Evolutionary conservation across 2,329 filamentous ascomycete genomes (phyloP).

Genomic region (Exophiala sp.): DNA sequence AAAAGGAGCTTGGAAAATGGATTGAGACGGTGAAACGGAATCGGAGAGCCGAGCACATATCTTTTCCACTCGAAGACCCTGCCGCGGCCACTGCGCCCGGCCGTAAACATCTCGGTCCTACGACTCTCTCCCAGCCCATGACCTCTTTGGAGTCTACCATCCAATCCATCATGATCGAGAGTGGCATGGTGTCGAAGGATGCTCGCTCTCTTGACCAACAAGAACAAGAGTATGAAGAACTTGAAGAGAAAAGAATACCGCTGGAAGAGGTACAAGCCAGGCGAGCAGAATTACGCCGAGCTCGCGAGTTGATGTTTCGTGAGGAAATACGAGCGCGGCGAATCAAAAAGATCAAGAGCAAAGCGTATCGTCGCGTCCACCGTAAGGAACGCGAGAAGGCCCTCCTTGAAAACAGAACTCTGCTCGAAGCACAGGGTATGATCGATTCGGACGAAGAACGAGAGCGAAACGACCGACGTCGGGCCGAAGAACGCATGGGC

Average conservation of each 20-base stretch:
- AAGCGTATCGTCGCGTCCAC: constrained; percentile 86
- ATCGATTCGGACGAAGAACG: constrained; percentile 59
- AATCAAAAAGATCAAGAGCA: constrained; percentile 99
- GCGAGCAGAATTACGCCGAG: constrained; percentile 66
- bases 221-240: constrained; percentile 62
- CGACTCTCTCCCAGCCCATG: constrained; percentile 54
- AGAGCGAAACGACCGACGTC: constrained; percentile 62
- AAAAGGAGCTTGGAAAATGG: constrained; percentile 85
- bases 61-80: constrained; percentile 76
- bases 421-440: constrained; percentile 53
- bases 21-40: constrained; percentile 93
- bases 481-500: constrained; percentile 79
- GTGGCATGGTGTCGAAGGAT: constrained; percentile 61
- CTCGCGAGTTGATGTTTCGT: constrained; percentile 77
- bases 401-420: constrained; percentile 11
- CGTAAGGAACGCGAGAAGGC: constrained; percentile 49
- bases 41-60: constrained; percentile 79
- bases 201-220: constrained; percentile 57
- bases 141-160: constrained; percentile 84
- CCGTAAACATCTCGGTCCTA: constrained; percentile 59
- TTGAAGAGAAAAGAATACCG: constrained; percentile 66
- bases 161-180: constrained; percentile 81
- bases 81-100: constrained; percentile 55
- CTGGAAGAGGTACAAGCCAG: constrained; percentile 67
- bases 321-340: constrained; percentile 84